phyloP scores from a whole-genome alignment of 1,284 basidiomycete genomes.

The Ustilago curta region DNA sequence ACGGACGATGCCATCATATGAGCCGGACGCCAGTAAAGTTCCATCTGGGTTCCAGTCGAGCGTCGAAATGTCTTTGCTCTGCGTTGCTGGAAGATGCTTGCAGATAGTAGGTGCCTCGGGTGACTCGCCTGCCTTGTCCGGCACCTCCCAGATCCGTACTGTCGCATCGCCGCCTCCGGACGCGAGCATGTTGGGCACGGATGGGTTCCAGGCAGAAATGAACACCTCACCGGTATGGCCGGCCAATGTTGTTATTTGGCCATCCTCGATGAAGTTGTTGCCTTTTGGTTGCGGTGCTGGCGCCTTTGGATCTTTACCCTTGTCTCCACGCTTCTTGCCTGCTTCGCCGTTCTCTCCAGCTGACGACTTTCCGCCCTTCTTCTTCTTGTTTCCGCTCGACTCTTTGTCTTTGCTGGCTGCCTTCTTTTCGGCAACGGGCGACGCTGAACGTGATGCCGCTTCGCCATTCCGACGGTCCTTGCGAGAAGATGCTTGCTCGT shows the following conservation, averaged over 20 bases:
- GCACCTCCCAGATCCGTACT: constrained; percentile 68
- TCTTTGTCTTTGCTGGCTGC: constrained; percentile 36
- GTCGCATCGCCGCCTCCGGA: constrained; percentile 68
- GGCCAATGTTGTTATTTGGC: constrained; percentile 50
- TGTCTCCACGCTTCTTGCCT: constrained; percentile 45
- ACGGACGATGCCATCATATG: constrained; percentile 68
- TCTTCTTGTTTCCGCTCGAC: constrained; percentile 47
- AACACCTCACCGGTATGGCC: constrained; percentile 68
- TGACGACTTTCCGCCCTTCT: constrained; percentile 49
- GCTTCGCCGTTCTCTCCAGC: constrained; percentile 43
- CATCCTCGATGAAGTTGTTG: constrained; percentile 40
- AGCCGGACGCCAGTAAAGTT: constrained; percentile 67
- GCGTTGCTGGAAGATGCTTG: constrained; percentile 67
- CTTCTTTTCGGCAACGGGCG: constrained; percentile 38
- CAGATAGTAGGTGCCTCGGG: constrained; percentile 61
- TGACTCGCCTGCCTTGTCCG: constrained; percentile 34
- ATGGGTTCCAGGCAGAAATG: constrained; percentile 68
- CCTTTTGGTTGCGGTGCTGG: constrained; percentile 46
- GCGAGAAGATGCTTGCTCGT: constrained; percentile 19
- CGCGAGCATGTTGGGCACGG: constrained; percentile 66
- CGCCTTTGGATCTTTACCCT: constrained; percentile 48
- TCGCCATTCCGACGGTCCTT: constrained; percentile 33
- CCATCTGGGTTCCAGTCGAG: constrained; percentile 69
- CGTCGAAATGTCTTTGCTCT: constrained; percentile 67
- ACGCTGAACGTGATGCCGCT: constrained; percentile 31